Percentiles rank a stretch among this genome's conserved stretches.
Conservation (phyloP, 306 rosid species). For the Quercus gilva region DNA sequence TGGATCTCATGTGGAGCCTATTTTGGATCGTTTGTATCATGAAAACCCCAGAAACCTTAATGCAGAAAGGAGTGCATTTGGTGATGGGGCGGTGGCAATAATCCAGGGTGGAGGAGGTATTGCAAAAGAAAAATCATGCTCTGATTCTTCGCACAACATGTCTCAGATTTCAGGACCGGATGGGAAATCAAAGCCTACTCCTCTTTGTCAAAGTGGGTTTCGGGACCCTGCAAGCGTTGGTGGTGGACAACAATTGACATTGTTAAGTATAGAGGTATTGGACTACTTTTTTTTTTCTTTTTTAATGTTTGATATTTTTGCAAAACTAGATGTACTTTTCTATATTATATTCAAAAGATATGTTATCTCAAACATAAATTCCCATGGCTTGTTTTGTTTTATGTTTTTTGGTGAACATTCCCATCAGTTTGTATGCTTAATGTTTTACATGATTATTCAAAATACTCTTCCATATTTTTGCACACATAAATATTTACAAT, state of each 20-base stretch:
- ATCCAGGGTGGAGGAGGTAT: slow-evolving; percentile 34
- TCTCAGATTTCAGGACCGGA: slow-evolving; percentile 89
- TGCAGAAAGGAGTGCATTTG: slow-evolving; percentile 27
- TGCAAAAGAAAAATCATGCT: slow-evolving; percentile 30
- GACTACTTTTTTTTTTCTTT: not conserved
- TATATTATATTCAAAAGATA: not conserved
- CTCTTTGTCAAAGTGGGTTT: slow-evolving; percentile 90
- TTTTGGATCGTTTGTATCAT: slow-evolving; percentile 22
- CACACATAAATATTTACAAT: too few relatives aligned
- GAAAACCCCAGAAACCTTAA: slow-evolving; percentile 26
- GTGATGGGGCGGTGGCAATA: slow-evolving; percentile 16
- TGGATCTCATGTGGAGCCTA: slow-evolving; percentile 32
- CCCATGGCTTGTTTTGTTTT: too few relatives aligned
- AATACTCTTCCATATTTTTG: too few relatives aligned
- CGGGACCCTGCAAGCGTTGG: slow-evolving; percentile 85
- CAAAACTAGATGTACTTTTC: not conserved
- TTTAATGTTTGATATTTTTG: not conserved
- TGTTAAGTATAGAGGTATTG: slow-evolving; percentile 80
- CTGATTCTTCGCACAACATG: slow-evolving; percentile 43
- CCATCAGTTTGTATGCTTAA: not conserved
- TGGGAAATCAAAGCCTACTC: slow-evolving; percentile 62
- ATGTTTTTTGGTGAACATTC: too few relatives aligned
- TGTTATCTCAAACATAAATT: not conserved
- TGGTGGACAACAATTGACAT: slow-evolving; percentile 73
- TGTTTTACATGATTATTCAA: not conserved